phyloP scores from a whole-genome alignment of 1,284 basidiomycete species.

The Cystodermella granulosa region DNA sequence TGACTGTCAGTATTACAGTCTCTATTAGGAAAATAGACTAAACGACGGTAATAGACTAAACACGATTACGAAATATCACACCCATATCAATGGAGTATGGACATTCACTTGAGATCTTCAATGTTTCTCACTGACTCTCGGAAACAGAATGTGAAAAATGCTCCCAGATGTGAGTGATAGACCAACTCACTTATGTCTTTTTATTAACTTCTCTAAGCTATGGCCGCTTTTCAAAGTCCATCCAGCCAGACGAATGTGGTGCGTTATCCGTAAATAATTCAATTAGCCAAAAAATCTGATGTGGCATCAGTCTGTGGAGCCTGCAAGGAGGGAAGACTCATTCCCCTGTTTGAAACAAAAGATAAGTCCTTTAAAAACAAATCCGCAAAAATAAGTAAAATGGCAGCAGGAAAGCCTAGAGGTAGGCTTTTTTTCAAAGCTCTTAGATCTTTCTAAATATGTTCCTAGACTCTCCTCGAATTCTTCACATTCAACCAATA shows the following conservation, averaged over 20 bases:
- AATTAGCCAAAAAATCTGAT: not conserved
- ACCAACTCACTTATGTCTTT: not conserved
- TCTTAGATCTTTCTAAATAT: no score
- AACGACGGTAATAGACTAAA: slow-evolving; percentile 46
- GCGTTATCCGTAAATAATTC: slow-evolving; percentile 27
- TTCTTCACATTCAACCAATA: no score
- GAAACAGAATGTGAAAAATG: slow-evolving; percentile 64
- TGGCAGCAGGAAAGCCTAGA: slow-evolving; percentile 45
- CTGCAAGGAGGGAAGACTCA: slow-evolving; percentile 51
- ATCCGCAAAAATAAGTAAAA: slow-evolving; percentile 44
- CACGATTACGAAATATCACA: slow-evolving; percentile 75
- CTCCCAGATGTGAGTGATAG: slow-evolving; percentile 52
- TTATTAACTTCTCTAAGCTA: slow-evolving; percentile 47
- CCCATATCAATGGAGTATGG: slow-evolving; percentile 73
- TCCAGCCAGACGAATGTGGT: slow-evolving; percentile 63
- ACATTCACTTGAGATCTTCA: not conserved
- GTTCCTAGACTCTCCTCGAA: no score
- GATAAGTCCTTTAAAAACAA: slow-evolving; percentile 41
- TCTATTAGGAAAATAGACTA: not conserved
- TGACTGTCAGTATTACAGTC: slow-evolving; percentile 51
- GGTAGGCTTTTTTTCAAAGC: slow-evolving; percentile 44
- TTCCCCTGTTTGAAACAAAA: slow-evolving; percentile 48
- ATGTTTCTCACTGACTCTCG: slow-evolving; percentile 6
- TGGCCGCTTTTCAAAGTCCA: slow-evolving; percentile 73
- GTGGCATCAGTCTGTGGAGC: slow-evolving; percentile 34